phyloP scores from a whole-genome alignment of 1,284 basidiomycete genomes.

The Rhodotorula sp. region DNA sequence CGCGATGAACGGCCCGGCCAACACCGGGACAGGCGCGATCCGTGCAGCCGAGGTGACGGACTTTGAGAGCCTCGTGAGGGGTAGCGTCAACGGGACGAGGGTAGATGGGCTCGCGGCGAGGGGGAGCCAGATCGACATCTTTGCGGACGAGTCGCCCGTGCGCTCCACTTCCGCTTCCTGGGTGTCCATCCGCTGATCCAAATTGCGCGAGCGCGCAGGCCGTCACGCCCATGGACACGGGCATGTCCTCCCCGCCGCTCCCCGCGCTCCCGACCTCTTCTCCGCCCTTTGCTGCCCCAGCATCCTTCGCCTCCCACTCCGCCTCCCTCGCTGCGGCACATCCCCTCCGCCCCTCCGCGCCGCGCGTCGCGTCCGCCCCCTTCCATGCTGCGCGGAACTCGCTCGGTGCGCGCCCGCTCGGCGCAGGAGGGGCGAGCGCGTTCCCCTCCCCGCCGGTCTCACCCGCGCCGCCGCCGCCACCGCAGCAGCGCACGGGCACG shows the following conservation, averaged over 20 bases:
- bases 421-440: slow-evolving; percentile 54
- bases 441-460: slow-evolving; percentile 40
- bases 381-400: slow-evolving; percentile 37
- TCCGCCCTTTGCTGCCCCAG: slow-evolving; percentile 38
- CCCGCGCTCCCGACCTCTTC: slow-evolving; percentile 64
- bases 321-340: background rate
- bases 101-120: slow-evolving; percentile 24
- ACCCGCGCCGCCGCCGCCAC: slow-evolving; percentile 22
- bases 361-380: slow-evolving; percentile 12
- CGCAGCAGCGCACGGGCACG: slow-evolving; percentile 32
- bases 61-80: slow-evolving; percentile 47
- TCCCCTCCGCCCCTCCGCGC: background rate
- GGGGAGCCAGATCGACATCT: slow-evolving; percentile 40
- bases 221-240: slow-evolving; percentile 20
- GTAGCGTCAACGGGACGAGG: slow-evolving; percentile 20
- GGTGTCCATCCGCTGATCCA: background rate
- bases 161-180: background rate
- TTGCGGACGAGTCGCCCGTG: slow-evolving; percentile 39
- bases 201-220: slow-evolving; percentile 7
- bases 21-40: slow-evolving; percentile 29
- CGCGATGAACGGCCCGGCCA: slow-evolving; percentile 54
- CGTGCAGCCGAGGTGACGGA: slow-evolving; percentile 40
- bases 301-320: slow-evolving; percentile 29
- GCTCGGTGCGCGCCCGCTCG: slow-evolving; percentile 47
- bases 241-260: slow-evolving; percentile 15